Evolutionary conservation across 495 filamentous ascomycete species (phyloP).

Genomic region (Penicillium roqueforti): DNA sequence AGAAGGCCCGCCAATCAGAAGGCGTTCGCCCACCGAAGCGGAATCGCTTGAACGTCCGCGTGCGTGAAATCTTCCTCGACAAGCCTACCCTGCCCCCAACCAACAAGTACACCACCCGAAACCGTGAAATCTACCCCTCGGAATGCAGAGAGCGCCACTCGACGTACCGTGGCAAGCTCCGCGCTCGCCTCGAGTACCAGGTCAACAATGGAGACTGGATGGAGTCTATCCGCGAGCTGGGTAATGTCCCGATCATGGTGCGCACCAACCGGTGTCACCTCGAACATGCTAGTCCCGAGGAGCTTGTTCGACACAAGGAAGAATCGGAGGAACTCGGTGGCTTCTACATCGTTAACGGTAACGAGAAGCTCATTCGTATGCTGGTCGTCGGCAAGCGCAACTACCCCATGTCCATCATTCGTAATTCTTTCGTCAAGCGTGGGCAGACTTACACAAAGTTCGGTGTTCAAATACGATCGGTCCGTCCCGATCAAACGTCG

Average conservation of each 20-base stretch:
- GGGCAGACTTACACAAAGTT: slow-evolving; percentile 81
- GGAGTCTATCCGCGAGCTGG: slow-evolving; percentile 76
- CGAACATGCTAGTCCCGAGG: slow-evolving; percentile 72
- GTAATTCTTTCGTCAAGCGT: slow-evolving; percentile 80
- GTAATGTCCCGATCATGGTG: slow-evolving; percentile 88
- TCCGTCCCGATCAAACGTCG: slow-evolving; percentile 92
- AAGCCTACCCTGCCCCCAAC: slow-evolving; percentile 66
- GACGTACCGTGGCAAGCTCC: slow-evolving; percentile 83
- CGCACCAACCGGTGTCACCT: slow-evolving; percentile 90
- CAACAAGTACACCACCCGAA: slow-evolving; percentile 73
- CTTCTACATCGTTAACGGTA: slow-evolving; percentile 70
- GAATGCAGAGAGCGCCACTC: slow-evolving; percentile 93
- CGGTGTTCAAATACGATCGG: slow-evolving; percentile 85
- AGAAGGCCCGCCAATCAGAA: slow-evolving; percentile 35
- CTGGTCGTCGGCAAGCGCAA: slow-evolving; percentile 85
- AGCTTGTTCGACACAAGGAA: slow-evolving; percentile 81
- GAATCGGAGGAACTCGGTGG: slow-evolving; percentile 91
- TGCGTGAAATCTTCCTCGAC: slow-evolving; percentile 73
- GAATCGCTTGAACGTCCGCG: slow-evolving; percentile 69
- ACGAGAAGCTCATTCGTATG: slow-evolving; percentile 91
- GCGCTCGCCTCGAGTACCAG: slow-evolving; percentile 71
- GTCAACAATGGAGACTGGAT: slow-evolving; percentile 82
- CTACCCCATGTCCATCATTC: slow-evolving; percentile 88
- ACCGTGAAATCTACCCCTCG: slow-evolving; percentile 81
- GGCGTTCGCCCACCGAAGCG: slow-evolving; percentile 50